These are phyloP conservation scores for Posidonia oceanica DNA, from an alignment of 116 monocot genomes.

Conservation along the genomic window DNA sequence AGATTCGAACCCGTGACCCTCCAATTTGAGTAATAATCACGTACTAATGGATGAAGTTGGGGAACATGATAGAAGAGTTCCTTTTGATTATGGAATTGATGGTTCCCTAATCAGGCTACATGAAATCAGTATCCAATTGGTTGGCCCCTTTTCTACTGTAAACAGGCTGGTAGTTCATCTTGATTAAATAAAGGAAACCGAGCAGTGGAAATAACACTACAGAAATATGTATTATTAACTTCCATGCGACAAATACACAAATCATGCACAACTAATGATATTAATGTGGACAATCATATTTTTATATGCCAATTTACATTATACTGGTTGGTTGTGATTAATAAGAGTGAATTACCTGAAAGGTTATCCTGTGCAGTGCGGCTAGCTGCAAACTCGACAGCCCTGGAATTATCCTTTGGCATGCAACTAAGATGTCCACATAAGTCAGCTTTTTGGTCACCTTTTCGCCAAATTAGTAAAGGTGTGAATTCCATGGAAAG, in stretches of 20 bases:
- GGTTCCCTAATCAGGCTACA: neutral
- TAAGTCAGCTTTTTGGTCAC: constrained; percentile 39
- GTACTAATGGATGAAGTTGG: too few species aligned
- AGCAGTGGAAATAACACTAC: neutral
- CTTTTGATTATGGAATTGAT: too few species aligned
- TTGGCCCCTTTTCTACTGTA: too few species aligned
- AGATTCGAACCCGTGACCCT: too few species aligned
- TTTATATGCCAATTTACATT: neutral
- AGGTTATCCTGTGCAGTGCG: constrained; percentile 22
- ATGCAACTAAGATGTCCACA: constrained; percentile 30
- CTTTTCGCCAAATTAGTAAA: constrained; percentile 66
- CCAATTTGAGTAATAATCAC: too few species aligned
- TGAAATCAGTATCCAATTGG: neutral
- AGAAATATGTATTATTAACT: neutral
- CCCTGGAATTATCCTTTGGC: constrained; percentile 34
- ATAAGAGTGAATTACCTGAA: constrained; percentile 28
- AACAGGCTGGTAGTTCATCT: too few species aligned
- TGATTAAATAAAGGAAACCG: neutral
- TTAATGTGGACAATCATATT: neutral
- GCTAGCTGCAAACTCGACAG: constrained; percentile 27
- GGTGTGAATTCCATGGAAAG: constrained; percentile 74
- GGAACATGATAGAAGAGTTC: too few species aligned
- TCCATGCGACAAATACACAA: neutral
- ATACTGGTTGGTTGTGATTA: neutral
- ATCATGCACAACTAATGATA: neutral